Base-by-base conservation (phyloP, 139 green algal genomes). In the Astrephomene gubernaculifera region DNA sequence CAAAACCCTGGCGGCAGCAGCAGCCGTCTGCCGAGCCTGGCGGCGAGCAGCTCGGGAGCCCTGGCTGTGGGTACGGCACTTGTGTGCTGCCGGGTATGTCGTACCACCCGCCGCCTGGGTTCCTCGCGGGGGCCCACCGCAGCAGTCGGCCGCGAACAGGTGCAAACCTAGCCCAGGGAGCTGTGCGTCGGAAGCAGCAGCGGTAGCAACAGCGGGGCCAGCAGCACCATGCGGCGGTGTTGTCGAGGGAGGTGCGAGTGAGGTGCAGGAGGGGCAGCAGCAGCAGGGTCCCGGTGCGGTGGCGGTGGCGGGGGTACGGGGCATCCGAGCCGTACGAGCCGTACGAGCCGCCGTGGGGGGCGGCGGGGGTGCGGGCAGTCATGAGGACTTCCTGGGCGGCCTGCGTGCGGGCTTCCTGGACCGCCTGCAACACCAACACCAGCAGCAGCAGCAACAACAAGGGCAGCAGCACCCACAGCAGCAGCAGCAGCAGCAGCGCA, bases 21-120 rank as follows among this genome's bases (percentile, higher is more conserved):
- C 31, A 2, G 29, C 38, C 33, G 79, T 85, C 33, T 85, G 61
- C 64, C 33, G 63, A 0, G 68, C 29, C 64, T 85, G 63, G 63
- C 79, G 79, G 27, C 63, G 79, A 4, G 63, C 79, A 33, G 44
- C 79, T 0, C 44, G 64, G 14, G 79, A 85, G 63, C 63, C 79
- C 0, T 85, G 79, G 79, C 79, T 85, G 79, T 85, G 79, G 79
- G 79, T 85, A 38, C 79, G 79, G 8, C 79, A 85, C 25, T 7
- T 76, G 25, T 65, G 63, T 22, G 63, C 64, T 27, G 45, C 45
- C 9, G 79, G 79, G 6, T 85, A 85, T 33, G 31, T 44, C 1
- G 33, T 85, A 33, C 79, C 79, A 0, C 22, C 45, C 0, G 44
- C 63, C 8, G 63, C 79, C 2, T 71, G n/a, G n/a, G n/a, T n/a